Conservation (phyloP, 495 filamentous ascomycete genomes). For the Xylaria cubensis region DNA sequence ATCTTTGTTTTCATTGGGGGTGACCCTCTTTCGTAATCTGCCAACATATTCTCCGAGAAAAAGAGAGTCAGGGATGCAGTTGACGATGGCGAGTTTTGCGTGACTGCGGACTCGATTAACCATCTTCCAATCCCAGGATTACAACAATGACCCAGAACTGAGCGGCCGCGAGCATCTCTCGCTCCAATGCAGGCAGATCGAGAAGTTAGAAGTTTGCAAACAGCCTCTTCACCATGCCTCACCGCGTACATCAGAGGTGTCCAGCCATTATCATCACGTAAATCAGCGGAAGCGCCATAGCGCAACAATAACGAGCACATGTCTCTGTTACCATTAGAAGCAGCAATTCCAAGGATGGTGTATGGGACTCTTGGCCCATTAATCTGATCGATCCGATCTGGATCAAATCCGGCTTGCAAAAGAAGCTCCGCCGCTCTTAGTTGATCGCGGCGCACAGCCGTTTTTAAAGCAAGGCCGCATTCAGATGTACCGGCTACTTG, state of each 20-base stretch:
- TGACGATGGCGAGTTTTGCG: neutral
- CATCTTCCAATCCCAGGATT: neutral
- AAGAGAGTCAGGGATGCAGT: neutral
- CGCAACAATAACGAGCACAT: neutral
- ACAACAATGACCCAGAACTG: neutral
- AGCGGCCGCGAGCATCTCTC: neutral
- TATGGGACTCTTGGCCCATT: neutral
- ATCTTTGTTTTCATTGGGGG: neutral
- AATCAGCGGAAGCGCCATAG: neutral
- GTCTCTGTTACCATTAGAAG: neutral
- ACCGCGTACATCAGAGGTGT: neutral
- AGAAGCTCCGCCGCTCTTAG: neutral
- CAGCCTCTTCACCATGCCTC: neutral
- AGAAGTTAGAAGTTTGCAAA: neutral
- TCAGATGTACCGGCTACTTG: neutral
- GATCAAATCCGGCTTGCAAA: constrained; percentile 4
- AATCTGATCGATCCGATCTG: neutral
- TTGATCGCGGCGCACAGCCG: neutral
- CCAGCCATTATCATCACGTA: neutral
- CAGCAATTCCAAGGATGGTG: neutral
- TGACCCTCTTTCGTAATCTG: neutral
- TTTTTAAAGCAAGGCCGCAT: neutral
- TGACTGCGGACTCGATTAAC: neutral
- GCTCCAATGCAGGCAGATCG: neutral
- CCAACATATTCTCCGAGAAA: neutral